Percentiles rank a stretch among this genome's conserved stretches.
Evolutionary conservation across 495 filamentous ascomycete species (phyloP).

Genomic region (Penicillium tannophilum): DNA sequence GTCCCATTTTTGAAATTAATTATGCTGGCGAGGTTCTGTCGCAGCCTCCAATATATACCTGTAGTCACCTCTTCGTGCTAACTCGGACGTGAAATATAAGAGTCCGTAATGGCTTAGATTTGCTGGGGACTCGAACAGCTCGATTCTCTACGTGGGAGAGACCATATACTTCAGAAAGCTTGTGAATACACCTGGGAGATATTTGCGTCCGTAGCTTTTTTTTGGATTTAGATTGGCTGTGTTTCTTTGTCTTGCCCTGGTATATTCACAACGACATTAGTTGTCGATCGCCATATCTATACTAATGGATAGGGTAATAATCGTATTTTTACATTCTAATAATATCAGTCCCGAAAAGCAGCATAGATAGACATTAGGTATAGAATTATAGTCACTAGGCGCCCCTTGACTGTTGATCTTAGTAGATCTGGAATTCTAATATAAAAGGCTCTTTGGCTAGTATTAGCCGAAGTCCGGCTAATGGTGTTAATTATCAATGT

Average conservation of each 20-base stretch:
- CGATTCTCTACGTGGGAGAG: neutral
- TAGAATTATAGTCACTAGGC: neutral
- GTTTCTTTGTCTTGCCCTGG: too few relatives aligned
- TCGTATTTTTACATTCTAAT: conserved; percentile 2
- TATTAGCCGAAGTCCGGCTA: neutral
- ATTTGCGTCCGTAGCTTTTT: too few relatives aligned
- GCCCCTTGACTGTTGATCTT: neutral
- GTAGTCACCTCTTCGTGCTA: neutral
- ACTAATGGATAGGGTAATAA: neutral
- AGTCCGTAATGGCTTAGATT: neutral
- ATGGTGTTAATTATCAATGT: neutral
- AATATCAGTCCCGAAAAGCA: conserved; percentile 3
- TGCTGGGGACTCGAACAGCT: neutral
- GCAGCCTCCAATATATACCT: conserved; percentile 1
- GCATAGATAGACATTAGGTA: conserved; percentile 1
- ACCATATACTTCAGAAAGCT: neutral
- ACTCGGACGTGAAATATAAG: neutral
- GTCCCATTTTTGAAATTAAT: neutral
- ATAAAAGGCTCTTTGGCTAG: neutral
- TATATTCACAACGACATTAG: too few relatives aligned
- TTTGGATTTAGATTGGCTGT: too few relatives aligned
- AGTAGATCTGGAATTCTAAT: neutral
- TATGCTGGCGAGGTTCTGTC: too few relatives aligned
- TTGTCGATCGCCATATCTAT: neutral
- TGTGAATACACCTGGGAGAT: too few relatives aligned